Percentiles rank a stretch among this genome's conserved stretches.
Conservation (phyloP, 331 rosid species). For the Malus hybrid region DNA sequence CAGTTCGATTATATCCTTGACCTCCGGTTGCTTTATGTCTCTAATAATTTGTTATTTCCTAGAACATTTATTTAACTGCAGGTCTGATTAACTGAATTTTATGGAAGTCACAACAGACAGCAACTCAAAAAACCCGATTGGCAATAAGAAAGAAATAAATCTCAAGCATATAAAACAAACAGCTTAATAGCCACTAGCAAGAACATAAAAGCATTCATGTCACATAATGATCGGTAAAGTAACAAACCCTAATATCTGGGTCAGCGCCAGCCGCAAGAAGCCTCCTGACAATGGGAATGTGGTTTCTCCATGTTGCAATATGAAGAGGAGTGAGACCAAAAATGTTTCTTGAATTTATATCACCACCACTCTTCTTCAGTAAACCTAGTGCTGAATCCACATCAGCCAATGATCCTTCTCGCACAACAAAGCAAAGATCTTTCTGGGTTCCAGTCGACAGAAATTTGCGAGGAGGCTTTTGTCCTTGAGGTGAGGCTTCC, state of each 20-base stretch:
- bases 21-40: background rate
- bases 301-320: conserved; percentile 94
- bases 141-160: background rate
- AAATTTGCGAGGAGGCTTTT: conserved; percentile 50
- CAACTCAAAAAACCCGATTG: background rate
- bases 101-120: background rate
- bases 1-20: background rate
- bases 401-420: conserved; percentile 63
- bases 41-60: background rate
- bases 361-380: conserved; percentile 73
- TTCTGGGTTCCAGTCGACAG: conserved; percentile 34
- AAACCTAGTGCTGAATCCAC: conserved; percentile 62
- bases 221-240: conserved; percentile 1
- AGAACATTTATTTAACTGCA: background rate
- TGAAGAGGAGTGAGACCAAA: conserved; percentile 91
- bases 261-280: conserved; percentile 96
- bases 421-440: conserved; percentile 67
- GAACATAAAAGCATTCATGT: conserved; percentile 3
- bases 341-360: conserved; percentile 66
- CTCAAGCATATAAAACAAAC: background rate
- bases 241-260: conserved; percentile 89
- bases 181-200: background rate
- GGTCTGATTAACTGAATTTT: background rate
- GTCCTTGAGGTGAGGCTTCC: conserved; percentile 65
- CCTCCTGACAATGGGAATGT: conserved; percentile 76